phyloP scores from a whole-genome alignment of 805 yeast species.

The Candida yuanshanica region DNA sequence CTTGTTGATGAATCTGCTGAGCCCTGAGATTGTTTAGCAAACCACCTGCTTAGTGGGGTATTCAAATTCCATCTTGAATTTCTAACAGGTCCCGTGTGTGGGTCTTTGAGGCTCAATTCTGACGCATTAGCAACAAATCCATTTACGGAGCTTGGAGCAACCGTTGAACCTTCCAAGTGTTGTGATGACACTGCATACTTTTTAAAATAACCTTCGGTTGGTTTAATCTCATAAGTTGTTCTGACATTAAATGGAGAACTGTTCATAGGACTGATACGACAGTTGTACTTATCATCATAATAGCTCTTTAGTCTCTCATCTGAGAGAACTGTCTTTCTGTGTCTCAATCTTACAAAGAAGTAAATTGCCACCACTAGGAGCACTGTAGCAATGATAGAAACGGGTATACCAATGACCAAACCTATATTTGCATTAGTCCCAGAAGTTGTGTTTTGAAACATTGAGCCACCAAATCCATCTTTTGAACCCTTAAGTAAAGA shows the following conservation, averaged over 20 bases:
- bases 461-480: neutral
- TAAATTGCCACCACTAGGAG: conserved; percentile 10
- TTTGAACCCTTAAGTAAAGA: neutral
- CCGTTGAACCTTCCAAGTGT: neutral
- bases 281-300: conserved; percentile 23
- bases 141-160: neutral
- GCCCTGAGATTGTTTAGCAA: conserved; percentile 15
- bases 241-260: conserved; percentile 12
- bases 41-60: conserved; percentile 25
- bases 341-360: conserved; percentile 12
- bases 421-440: conserved; percentile 13
- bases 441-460: conserved; percentile 1
- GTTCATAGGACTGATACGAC: conserved; percentile 10
- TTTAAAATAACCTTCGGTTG: neutral
- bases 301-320: conserved; percentile 9
- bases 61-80: conserved; percentile 19
- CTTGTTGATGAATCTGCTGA: conserved; percentile 7
- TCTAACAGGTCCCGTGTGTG: conserved; percentile 5
- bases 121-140: conserved; percentile 7
- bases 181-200: neutral
- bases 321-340: conserved; percentile 1
- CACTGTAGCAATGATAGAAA: conserved; percentile 17
- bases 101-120: conserved; percentile 16
- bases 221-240: conserved; percentile 12
- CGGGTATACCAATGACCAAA: conserved; percentile 22